Conservation (phyloP, 1,284 basidiomycete genomes). For the Grifola frondosa region DNA sequence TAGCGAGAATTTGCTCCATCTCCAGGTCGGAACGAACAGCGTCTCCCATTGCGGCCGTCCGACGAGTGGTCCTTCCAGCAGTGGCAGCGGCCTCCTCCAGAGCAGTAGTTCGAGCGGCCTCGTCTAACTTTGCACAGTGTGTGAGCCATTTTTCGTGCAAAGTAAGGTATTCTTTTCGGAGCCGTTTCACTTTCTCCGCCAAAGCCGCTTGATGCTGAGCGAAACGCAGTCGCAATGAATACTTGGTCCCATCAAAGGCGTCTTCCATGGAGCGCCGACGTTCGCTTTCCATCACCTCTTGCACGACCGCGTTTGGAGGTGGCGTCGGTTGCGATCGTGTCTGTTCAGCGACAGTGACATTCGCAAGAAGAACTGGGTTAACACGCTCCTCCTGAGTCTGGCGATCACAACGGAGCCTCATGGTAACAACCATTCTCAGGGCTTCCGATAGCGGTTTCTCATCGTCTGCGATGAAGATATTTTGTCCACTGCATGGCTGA, state of each 20-base stretch:
- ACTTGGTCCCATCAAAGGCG: slow-evolving; percentile 41
- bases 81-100: slow-evolving; percentile 47
- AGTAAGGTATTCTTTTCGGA: slow-evolving; percentile 67
- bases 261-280: slow-evolving; percentile 37
- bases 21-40: slow-evolving; percentile 93
- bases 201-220: slow-evolving; percentile 49
- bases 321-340: slow-evolving; percentile 26
- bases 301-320: slow-evolving; percentile 41
- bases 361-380: slow-evolving; percentile 60
- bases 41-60: slow-evolving; percentile 79
- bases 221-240: slow-evolving; percentile 54
- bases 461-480: background rate
- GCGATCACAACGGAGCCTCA: slow-evolving; percentile 54
- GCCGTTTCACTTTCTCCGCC: slow-evolving; percentile 51
- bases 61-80: slow-evolving; percentile 70
- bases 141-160: slow-evolving; percentile 71
- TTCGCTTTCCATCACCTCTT: slow-evolving; percentile 44
- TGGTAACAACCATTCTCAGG: slow-evolving; percentile 59
- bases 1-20: slow-evolving; percentile 96
- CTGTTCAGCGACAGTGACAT: slow-evolving; percentile 45
- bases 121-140: slow-evolving; percentile 69
- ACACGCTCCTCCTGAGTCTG: slow-evolving; percentile 62
- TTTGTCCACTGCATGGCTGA: too few species aligned
- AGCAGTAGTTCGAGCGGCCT: slow-evolving; percentile 36
- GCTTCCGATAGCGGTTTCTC: slow-evolving; percentile 49